Base-by-base conservation (phyloP, 1,284 basidiomycete genomes). In the Tilletia setariae region DNA sequence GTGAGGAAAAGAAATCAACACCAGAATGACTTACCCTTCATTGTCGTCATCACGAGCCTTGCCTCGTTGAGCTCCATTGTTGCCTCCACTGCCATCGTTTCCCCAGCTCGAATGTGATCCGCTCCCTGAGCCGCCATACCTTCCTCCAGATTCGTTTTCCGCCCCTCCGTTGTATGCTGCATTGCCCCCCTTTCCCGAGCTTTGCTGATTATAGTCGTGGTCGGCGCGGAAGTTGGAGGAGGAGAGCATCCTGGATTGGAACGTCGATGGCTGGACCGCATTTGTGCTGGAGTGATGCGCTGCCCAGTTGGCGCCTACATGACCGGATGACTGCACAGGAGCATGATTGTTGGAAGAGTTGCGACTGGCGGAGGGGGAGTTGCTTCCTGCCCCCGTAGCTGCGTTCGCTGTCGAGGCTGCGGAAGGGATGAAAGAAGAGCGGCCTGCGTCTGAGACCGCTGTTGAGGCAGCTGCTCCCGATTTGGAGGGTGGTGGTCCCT, bases 41-140 rank as follows among this genome's bases (percentile, higher is more conserved):
- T 88, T 87, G 86, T 82, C 75, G 76, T 64, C 64, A 30, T 40
- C 56, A 30, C 56, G 56, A 35, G 19, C 32, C 21, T 30, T 25
- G 28, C 56, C 16, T 15, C 56, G 19, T 28, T 53, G 13, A 9
- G 15, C 28, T 21, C 28, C 28, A 11, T 53, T 28, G 51, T 28
- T 28, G 51, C 51, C 51, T 21, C 23, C 35, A 2, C 28, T 53
- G 51, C 28, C 28, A 21, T 53, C 51, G 21, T 28, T 28, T 19
- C 51, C 51, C 23, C 23, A 25, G 47, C 28, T 53, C 21, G 51
- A 53, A 25, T 53, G 28, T 13, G 28, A 25, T 11, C 53, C 53
- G 28, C 53, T 40, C 35, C 35, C 35, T 40, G 35, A 40, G 35
- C 35, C 35, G 35, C 35, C 35, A 40, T 40, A 40, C 35, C 35